Evolutionary conservation across 768 basidiomycete species (phyloP).

Genomic region (Crucibulum laeve): DNA sequence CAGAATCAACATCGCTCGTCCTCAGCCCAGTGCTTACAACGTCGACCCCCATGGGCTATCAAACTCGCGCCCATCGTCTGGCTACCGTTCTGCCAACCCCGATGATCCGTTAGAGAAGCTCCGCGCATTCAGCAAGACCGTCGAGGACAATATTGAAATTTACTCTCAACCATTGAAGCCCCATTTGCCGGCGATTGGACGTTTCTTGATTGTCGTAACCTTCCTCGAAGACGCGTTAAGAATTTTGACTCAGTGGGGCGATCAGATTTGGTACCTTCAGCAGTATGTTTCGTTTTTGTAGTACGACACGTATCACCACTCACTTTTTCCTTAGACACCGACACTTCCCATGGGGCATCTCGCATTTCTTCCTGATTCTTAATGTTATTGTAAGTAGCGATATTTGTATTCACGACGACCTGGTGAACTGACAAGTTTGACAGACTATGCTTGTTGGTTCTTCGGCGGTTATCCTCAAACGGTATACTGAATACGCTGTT

Average conservation of each 20-base stretch:
- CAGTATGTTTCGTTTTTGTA: conserved; percentile 50
- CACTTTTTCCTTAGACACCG: conserved; percentile 62
- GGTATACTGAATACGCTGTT: conserved; percentile 85
- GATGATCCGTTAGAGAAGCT: conserved; percentile 82
- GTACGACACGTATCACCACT: conserved; percentile 4
- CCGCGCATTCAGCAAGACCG: conserved; percentile 60
- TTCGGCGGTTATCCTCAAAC: conserved; percentile 79
- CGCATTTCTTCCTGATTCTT: conserved; percentile 86
- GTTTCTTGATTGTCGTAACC: conserved; percentile 96
- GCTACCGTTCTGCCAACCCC: conserved; percentile 77
- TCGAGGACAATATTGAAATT: conserved; percentile 92
- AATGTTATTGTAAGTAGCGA: conserved; percentile 78
- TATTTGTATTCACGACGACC: not conserved
- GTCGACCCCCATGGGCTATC: conserved; percentile 78
- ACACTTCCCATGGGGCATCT: conserved; percentile 92
- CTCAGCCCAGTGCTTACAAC: conserved; percentile 53
- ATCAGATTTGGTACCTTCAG: conserved; percentile 98
- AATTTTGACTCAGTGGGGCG: conserved; percentile 91
- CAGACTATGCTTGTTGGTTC: conserved; percentile 91
- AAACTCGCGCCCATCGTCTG: conserved; percentile 63
- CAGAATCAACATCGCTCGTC: conserved; percentile 79
- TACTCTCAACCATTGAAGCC: conserved; percentile 92
- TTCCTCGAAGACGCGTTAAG: conserved; percentile 96
- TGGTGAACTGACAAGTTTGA: conserved; percentile 1
- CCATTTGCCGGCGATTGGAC: conserved; percentile 89